Percentiles rank a stretch among this genome's conserved stretches.
Conservation (phyloP, 2,329 filamentous ascomycete species). For the Alternaria triticimaculans region DNA sequence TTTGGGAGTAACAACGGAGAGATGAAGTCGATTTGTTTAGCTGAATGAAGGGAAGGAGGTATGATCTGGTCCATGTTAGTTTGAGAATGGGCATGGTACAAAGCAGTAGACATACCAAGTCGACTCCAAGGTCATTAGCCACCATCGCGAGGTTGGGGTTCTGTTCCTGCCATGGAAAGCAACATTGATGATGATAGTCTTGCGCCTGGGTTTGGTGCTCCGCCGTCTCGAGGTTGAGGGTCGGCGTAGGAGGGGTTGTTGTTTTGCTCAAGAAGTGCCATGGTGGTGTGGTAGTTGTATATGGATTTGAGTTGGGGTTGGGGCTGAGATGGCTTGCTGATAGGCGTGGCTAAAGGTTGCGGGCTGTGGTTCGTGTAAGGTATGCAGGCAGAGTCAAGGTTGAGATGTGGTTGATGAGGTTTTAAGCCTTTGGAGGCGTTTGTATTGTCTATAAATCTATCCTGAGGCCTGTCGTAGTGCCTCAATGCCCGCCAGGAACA, state of each 20-base stretch:
- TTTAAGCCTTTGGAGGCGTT: constrained; percentile 7
- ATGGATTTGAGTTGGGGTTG: background rate
- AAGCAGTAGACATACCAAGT: too few species aligned
- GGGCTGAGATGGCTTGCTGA: constrained; percentile 4
- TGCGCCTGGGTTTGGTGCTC: constrained; percentile 35
- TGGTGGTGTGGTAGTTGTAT: constrained; percentile 18
- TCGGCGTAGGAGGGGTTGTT: constrained; percentile 21
- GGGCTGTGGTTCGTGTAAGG: constrained; percentile 14
- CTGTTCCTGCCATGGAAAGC: constrained; percentile 22
- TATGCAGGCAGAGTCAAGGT: constrained; percentile 16
- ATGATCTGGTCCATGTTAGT: constrained; percentile 20
- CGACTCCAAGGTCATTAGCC: constrained; percentile 26
- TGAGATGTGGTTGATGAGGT: constrained; percentile 17
- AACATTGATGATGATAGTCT: constrained; percentile 24
- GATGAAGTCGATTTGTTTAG: background rate
- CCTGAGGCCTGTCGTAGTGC: constrained; percentile 35
- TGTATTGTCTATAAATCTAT: constrained; percentile 25
- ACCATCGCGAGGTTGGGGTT: constrained; percentile 39
- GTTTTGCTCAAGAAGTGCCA: constrained; percentile 21
- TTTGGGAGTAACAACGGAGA: background rate
- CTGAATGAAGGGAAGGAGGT: background rate
- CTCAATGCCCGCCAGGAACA: constrained; percentile 27
- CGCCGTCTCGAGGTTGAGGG: constrained; percentile 42
- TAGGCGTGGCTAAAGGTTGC: constrained; percentile 20
- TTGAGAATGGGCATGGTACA: background rate